A percentile compares a stretch with the other conserved stretches of the same genome.
Evolutionary conservation across 2,329 filamentous ascomycete species (phyloP).

Genomic region (Epichloe elymi): DNA sequence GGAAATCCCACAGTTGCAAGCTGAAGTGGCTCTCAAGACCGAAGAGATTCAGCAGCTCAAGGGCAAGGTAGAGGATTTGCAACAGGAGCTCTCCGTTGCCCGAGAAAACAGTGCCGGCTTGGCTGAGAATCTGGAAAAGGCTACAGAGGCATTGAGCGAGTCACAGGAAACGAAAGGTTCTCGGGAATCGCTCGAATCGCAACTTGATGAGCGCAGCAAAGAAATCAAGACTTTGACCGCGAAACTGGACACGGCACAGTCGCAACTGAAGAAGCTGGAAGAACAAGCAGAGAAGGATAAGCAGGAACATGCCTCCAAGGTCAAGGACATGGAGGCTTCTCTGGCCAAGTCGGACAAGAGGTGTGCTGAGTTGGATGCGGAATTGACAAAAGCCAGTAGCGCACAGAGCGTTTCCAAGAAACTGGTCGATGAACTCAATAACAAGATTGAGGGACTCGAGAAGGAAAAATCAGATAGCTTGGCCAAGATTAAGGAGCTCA

Average conservation of each 20-base stretch:
- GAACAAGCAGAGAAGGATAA: constrained; percentile 21
- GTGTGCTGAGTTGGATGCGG: constrained; percentile 25
- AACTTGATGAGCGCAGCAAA: constrained; percentile 33
- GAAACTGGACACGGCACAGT: constrained; percentile 29
- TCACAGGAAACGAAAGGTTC: constrained; percentile 26
- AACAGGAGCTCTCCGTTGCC: constrained; percentile 55
- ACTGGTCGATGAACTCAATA: constrained; percentile 23
- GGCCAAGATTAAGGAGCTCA: constrained; percentile 26
- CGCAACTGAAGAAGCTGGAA: constrained; percentile 32
- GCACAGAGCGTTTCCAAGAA: constrained; percentile 29
- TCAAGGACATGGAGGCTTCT: constrained; percentile 23
- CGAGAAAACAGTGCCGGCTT: constrained; percentile 59
- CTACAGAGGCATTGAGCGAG: constrained; percentile 48
- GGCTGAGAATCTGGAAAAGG: constrained; percentile 52
- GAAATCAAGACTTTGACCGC: constrained; percentile 39
- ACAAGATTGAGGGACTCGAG: constrained; percentile 23
- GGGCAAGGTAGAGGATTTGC: constrained; percentile 52
- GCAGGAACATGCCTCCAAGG: constrained; percentile 17
- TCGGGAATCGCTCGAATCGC: constrained; percentile 33
- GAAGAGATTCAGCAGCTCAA: constrained; percentile 60
- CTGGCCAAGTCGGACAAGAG: constrained; percentile 23
- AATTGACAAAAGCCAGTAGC: constrained; percentile 26
- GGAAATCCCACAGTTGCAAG: constrained; percentile 70
- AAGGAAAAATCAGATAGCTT: constrained; percentile 20
- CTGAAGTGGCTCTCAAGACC: constrained; percentile 56